Conservation (phyloP, 2,329 filamentous ascomycete genomes). For the Monilinia fructicola region DNA sequence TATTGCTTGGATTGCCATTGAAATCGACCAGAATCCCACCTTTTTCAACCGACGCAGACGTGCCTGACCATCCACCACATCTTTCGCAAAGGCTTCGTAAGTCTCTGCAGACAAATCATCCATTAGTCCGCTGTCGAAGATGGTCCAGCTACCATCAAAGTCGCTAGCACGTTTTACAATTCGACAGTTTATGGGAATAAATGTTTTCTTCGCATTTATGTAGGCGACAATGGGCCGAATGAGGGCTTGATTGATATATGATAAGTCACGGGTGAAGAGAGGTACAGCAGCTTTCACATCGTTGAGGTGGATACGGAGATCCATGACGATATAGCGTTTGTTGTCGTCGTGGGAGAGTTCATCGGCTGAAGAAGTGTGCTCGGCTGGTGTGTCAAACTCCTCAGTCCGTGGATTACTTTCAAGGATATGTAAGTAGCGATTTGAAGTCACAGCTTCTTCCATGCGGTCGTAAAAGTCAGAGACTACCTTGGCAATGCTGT, state of each 20-base stretch:
- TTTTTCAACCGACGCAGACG: constrained; percentile 87
- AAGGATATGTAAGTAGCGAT: constrained; percentile 62
- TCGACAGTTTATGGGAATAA: constrained; percentile 92
- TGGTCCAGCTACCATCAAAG: constrained; percentile 93
- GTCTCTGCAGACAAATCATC: constrained; percentile 91
- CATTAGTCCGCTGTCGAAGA: constrained; percentile 91
- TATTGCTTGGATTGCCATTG: constrained; percentile 86
- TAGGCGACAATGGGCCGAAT: constrained; percentile 96
- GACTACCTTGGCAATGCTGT: constrained; percentile 90
- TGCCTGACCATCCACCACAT: constrained; percentile 86
- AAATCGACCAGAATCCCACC: constrained; percentile 93
- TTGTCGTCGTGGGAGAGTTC: constrained; percentile 50
- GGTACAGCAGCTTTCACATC: constrained; percentile 91
- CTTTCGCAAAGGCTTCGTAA: constrained; percentile 88
- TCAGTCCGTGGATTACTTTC: constrained; percentile 47
- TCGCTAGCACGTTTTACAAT: constrained; percentile 86
- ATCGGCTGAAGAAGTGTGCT: constrained; percentile 32
- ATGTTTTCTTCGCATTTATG: constrained; percentile 92
- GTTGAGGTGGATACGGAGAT: constrained; percentile 91
- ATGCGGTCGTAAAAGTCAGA: constrained; percentile 96
- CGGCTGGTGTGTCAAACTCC: constrained; percentile 36
- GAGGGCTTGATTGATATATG: constrained; percentile 93
- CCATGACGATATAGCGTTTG: constrained; percentile 84
- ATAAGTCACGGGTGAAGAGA: constrained; percentile 86
- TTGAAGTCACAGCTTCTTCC: constrained; percentile 85